phyloP scores from a whole-genome alignment of 2,329 filamentous ascomycete genomes.

The Hymenoscyphus scutula region DNA sequence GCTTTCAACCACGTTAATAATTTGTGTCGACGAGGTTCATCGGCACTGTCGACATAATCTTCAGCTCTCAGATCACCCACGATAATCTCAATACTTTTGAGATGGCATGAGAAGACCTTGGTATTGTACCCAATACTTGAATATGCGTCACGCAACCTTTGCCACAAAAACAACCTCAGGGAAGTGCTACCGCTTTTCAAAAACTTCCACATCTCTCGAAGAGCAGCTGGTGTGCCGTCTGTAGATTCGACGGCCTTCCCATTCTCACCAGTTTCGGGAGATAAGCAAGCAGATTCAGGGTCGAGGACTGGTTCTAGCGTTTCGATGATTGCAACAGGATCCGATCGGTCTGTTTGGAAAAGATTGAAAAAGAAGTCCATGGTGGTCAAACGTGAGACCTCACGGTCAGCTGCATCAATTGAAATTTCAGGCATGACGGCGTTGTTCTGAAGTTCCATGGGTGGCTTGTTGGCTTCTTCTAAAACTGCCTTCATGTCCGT shows the following conservation, averaged over 20 bases:
- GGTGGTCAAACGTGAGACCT: slow-evolving; percentile 88
- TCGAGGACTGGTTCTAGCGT: slow-evolving; percentile 90
- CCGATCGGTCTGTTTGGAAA: slow-evolving; percentile 77
- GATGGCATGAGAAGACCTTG: slow-evolving; percentile 82
- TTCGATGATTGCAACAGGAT: slow-evolving; percentile 84
- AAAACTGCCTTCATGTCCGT: slow-evolving; percentile 59
- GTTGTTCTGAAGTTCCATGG: slow-evolving; percentile 75
- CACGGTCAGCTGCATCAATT: slow-evolving; percentile 76
- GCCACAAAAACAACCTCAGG: slow-evolving; percentile 84
- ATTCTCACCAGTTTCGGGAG: slow-evolving; percentile 28
- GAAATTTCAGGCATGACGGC: slow-evolving; percentile 86
- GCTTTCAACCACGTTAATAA: slow-evolving; percentile 76
- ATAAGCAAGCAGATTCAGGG: slow-evolving; percentile 53
- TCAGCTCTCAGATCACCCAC: slow-evolving; percentile 64
- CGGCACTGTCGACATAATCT: slow-evolving; percentile 52
- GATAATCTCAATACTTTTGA: slow-evolving; percentile 83
- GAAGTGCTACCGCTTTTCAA: slow-evolving; percentile 78
- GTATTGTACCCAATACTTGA: slow-evolving; percentile 78
- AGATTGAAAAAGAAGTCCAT: slow-evolving; percentile 94
- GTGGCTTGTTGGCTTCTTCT: slow-evolving; percentile 44
- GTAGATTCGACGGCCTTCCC: slow-evolving; percentile 18
- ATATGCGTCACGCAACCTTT: slow-evolving; percentile 86
- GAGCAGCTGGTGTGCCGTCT: slow-evolving; percentile 38
- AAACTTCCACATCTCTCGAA: slow-evolving; percentile 82
- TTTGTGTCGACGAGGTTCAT: slow-evolving; percentile 64